Base-by-base conservation (phyloP, 768 basidiomycete species). In the Suillus decipiens region DNA sequence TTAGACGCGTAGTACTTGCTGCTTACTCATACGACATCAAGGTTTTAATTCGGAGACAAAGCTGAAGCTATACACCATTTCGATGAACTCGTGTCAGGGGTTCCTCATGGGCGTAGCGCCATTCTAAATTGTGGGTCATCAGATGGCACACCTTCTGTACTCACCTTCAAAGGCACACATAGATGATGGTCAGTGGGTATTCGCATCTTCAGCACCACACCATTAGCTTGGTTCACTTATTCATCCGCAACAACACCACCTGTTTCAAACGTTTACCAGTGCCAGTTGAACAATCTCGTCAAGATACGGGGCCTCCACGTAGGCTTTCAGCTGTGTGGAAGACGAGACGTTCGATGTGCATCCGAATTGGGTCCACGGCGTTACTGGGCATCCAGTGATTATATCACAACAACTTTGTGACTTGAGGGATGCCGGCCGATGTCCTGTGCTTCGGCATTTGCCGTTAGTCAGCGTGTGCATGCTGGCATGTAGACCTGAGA, bases 101-200 rank as follows among this genome's bases (percentile, higher is more conserved):
- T 96, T n/a, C 95, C 96, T 2, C 95, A 97, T 69, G 96, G 98
- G 73, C 86, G 98, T n/a, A 97, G 96, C 36, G 94, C 97, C 0
- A 96, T 97, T 66, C 84, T 98, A 43, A 95, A 94, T 3, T 99
- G 96, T 71, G 97, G 71, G 2, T 96, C 93, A 33, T 96, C 94
- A 1, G 97, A 99, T 75, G 95, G 96, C 66, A 96, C 95, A 74
- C 84, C 98, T 48, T 99, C 95, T 7, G 95, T 99, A 43, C 80
- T 99, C 62, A 92, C 92, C 9, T 98, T 99, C 82, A 96, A 96
- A 86, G 94, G 95, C 95, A 63, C 51, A 86, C 58, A 7, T 69
- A 97, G 95, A 96, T 73, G 96, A 97, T 74, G 95, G 96, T 57
- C 93, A 96, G 64, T 95, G 94, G 93, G 91, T 66, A 92, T 93